Percentiles rank a stretch among this genome's conserved stretches.
Evolutionary conservation across 148 eudicot species (phyloP).

Genomic region (Euryodendron excelsum): DNA sequence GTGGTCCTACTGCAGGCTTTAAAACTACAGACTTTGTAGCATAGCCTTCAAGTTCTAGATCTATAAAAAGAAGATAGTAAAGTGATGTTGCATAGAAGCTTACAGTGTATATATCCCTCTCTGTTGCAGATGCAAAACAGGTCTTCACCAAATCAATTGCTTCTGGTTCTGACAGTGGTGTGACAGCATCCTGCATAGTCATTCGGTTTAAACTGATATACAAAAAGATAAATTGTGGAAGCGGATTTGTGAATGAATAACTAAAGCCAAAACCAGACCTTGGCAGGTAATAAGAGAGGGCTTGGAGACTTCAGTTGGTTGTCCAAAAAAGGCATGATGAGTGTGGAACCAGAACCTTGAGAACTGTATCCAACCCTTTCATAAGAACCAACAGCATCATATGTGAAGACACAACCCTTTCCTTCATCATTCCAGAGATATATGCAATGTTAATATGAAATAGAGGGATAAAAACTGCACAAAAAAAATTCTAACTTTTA

Average conservation of each 20-base stretch:
- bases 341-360: slow-evolving; percentile 94
- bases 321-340: slow-evolving; percentile 93
- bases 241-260: background rate
- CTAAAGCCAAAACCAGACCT: slow-evolving; percentile 36
- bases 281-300: slow-evolving; percentile 81
- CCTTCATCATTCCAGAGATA: slow-evolving; percentile 44
- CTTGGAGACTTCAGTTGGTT: slow-evolving; percentile 99
- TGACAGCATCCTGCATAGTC: slow-evolving; percentile 75
- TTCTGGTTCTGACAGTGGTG: slow-evolving; percentile 85
- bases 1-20: background rate
- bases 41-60: background rate
- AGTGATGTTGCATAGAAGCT: slow-evolving; percentile 27
- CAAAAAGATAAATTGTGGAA: background rate
- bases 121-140: slow-evolving; percentile 95
- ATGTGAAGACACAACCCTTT: slow-evolving; percentile 95
- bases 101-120: slow-evolving; percentile 96
- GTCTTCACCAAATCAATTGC: slow-evolving; percentile 96
- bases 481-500: slow-evolving; percentile 12
- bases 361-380: slow-evolving; percentile 97
- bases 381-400: slow-evolving; percentile 98
- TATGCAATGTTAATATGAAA: background rate
- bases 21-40: background rate
- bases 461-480: background rate
- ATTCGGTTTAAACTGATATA: background rate
- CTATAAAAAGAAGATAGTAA: background rate